phyloP scores from a whole-genome alignment of 1,284 basidiomycete genomes.

The Moesziomyces sp. region DNA sequence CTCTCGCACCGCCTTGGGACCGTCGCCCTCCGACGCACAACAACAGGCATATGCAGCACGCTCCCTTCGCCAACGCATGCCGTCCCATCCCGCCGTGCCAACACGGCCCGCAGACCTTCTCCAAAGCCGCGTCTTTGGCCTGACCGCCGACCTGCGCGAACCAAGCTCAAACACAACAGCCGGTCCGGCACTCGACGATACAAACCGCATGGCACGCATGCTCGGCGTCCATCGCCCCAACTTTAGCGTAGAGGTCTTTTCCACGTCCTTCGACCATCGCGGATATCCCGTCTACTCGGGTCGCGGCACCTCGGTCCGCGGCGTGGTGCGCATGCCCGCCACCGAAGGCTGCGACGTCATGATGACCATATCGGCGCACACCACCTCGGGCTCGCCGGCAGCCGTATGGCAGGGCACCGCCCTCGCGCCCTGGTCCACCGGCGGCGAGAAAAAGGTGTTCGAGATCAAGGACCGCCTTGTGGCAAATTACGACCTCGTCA shows the following conservation, averaged over 20 bases:
- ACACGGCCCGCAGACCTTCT: conserved; percentile 1
- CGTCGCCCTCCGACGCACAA: conserved; percentile 9
- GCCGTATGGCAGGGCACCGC: conserved; percentile 59
- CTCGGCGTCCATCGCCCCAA: conserved; percentile 39
- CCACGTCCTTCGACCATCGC: conserved; percentile 52
- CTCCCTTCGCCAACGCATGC: conserved; percentile 15
- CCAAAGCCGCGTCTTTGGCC: conserved; percentile 43
- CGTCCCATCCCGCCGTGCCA: conserved; percentile 17
- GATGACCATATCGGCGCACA: conserved; percentile 60
- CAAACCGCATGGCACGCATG: conserved; percentile 25
- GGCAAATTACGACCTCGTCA: conserved; percentile 39
- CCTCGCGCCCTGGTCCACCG: conserved; percentile 46
- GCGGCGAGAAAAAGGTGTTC: conserved; percentile 53
- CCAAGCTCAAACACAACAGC: conserved; percentile 11
- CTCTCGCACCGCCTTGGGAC: conserved; percentile 15
- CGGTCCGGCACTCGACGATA: conserved; percentile 25
- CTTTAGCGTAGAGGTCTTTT: conserved; percentile 61
- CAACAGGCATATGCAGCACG: conserved; percentile 14
- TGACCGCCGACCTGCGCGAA: conserved; percentile 40
- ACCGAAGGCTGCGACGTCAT: conserved; percentile 50
- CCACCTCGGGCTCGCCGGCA: conserved; percentile 57
- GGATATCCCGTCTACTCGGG: conserved; percentile 58
- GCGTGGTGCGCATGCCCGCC: conserved; percentile 50
- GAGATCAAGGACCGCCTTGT: conserved; percentile 48
- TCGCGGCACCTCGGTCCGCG: conserved; percentile 43